Evolutionary conservation across 2,329 filamentous ascomycete species (phyloP), one percentile per base, ranked within the genome.

Genomic region (Hortaea werneckii): DNA sequence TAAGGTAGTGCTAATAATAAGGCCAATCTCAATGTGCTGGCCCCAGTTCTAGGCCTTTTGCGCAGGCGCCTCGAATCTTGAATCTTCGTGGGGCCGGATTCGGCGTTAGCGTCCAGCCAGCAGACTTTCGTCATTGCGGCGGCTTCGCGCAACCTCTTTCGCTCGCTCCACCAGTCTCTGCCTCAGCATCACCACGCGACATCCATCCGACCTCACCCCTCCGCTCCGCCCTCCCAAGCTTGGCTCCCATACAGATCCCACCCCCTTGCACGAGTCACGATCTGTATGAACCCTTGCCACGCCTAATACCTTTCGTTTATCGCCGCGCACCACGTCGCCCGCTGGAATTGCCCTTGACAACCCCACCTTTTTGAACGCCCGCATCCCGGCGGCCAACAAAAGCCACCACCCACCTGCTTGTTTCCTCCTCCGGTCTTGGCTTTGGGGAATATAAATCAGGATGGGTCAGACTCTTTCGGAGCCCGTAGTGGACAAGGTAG

Each of bases 391-490:
- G 32, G 30, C 37, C 29, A 9, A 26, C 29, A 37, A 30, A 10
- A 29, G 6, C 37, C 5, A 6, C 29, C 26, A 6, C 20, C 42
- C 34, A 20, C 32, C 11, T 40, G 10, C 20, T 26, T 12, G 37
- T 4, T 9, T 13, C 29, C n/a, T 13, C 40, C 7, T 40, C 20
- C 20, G 20, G 20, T 20, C 20, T 20, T 20, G 20, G 20, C 20
- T 20, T 20, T 20, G 20, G 20, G 20, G 4, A 20, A 20, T 20
- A 48, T 29, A 30, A 29, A 20, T 29, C 34, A 76, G 66, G 72
- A 98, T 98, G 92, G 92, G 92, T 79, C 92, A 98, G 78, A 98
- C 92, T 70, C 83, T 98, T 66, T 96, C 90, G 64, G 92, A 98
- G 77, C 92, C 92, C 63, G 89, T 98, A 64, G 85, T 95, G 69